Conservation (phyloP, 75 land plant genomes). For the Cunninghamia lanceolata region DNA sequence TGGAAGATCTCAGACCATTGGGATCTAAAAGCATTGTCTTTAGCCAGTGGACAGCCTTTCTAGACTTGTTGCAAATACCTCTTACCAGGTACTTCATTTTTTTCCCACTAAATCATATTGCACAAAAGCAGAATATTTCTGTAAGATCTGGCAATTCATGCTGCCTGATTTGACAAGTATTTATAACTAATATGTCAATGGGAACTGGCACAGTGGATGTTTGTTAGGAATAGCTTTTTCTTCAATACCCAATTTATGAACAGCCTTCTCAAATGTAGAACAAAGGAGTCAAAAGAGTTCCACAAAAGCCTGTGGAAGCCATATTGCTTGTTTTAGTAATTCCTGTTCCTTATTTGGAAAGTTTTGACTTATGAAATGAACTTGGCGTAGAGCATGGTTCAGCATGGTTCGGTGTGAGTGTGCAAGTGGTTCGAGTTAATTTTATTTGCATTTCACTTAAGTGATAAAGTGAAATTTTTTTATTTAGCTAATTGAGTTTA, state of each 20-base stretch:
- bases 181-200: not conserved
- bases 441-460: too few relatives aligned
- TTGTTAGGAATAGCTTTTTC: not conserved
- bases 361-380: not conserved
- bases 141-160: not conserved
- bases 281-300: not conserved
- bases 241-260: not conserved
- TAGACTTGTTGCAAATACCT: conserved; percentile 80
- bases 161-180: not conserved
- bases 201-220: not conserved
- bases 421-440: too few relatives aligned
- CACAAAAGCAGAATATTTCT: not conserved
- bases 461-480: too few relatives aligned
- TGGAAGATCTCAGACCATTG: conserved; percentile 29
- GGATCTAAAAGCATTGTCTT: conserved; percentile 73
- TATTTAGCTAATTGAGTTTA: too few relatives aligned
- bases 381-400: not conserved
- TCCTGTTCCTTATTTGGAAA: not conserved
- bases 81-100: conserved; percentile 9
- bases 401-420: too few relatives aligned
- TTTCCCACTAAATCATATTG: conserved; percentile 4
- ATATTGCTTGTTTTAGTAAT: not conserved
- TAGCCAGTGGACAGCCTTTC: conserved; percentile 89
- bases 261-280: not conserved
- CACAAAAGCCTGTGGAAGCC: not conserved